Evolutionary conservation across 176 grass and related monocot genomes (phyloP).

Genomic region (Panicum miliaceum): DNA sequence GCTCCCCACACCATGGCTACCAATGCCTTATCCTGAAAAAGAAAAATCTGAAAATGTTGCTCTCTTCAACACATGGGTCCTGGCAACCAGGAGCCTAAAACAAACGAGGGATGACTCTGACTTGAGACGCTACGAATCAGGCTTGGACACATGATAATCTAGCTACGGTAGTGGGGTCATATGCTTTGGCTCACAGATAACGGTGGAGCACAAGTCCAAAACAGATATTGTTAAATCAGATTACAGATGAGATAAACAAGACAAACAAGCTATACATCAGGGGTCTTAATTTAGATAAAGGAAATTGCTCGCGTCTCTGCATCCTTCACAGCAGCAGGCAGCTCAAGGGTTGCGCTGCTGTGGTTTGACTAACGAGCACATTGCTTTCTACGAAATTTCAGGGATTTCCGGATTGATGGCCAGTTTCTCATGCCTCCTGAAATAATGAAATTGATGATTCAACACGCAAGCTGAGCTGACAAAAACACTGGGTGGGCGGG

Average conservation of each 20-base stretch:
- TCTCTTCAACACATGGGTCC: background rate
- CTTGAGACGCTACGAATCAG: background rate
- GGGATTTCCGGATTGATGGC: background rate
- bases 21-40: background rate
- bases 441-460: too few relatives aligned
- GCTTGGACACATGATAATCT: background rate
- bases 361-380: background rate
- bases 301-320: too few relatives aligned
- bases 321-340: too few relatives aligned
- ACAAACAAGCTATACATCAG: too few relatives aligned
- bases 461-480: background rate
- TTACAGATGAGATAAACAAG: slow-evolving; percentile 2
- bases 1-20: slow-evolving; percentile 63
- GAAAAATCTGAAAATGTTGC: background rate
- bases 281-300: too few relatives aligned
- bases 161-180: background rate
- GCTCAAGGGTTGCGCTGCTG: too few relatives aligned
- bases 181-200: background rate
- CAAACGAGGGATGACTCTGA: too few relatives aligned
- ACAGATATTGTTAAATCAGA: background rate
- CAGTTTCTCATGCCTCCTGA: background rate
- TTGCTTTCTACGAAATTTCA: background rate
- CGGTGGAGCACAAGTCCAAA: background rate
- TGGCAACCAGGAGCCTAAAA: background rate
- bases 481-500: too few relatives aligned